Evolutionary conservation across 352 stramenopile genomes (phyloP).

Genomic region (Blastocystis sp.): DNA sequence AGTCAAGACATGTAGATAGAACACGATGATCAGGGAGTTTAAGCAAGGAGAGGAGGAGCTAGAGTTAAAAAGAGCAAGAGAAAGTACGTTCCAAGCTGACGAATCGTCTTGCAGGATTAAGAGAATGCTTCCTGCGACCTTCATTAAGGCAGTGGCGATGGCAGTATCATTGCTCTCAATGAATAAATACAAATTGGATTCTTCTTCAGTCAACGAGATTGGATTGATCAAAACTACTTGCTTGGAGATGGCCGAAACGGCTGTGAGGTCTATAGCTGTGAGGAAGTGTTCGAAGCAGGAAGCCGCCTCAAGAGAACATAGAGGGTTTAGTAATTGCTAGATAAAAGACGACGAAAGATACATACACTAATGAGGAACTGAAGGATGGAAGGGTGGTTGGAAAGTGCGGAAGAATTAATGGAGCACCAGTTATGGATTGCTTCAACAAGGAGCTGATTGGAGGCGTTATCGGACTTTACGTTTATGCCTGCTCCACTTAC

Average conservation of each 20-base stretch:
- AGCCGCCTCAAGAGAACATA: not conserved
- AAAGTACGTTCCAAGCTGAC: not conserved
- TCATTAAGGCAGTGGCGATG: not conserved
- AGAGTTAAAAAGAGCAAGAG: not conserved
- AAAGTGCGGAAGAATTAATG: not conserved
- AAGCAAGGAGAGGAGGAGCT: not conserved
- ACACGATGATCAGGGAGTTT: not conserved
- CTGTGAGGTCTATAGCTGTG: too few relatives aligned
- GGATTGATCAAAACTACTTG: not conserved
- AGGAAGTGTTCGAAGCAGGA: not conserved
- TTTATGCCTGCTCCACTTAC: not conserved
- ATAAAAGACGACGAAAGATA: not conserved
- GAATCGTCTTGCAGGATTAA: too few relatives aligned
- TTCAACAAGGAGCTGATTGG: not conserved
- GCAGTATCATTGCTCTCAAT: not conserved
- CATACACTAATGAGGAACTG: slow-evolving; percentile 12
- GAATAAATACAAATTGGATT: not conserved
- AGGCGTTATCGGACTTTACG: not conserved
- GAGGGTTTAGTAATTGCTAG: not conserved
- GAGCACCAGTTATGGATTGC: not conserved
- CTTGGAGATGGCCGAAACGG: not conserved
- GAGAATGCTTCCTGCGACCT: too few relatives aligned
- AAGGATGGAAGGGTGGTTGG: not conserved
- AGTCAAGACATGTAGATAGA: not conserved
- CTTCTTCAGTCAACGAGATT: not conserved